Base-by-base conservation (phyloP, 176 grass and related monocot genomes). In the Hordeum marinum region DNA sequence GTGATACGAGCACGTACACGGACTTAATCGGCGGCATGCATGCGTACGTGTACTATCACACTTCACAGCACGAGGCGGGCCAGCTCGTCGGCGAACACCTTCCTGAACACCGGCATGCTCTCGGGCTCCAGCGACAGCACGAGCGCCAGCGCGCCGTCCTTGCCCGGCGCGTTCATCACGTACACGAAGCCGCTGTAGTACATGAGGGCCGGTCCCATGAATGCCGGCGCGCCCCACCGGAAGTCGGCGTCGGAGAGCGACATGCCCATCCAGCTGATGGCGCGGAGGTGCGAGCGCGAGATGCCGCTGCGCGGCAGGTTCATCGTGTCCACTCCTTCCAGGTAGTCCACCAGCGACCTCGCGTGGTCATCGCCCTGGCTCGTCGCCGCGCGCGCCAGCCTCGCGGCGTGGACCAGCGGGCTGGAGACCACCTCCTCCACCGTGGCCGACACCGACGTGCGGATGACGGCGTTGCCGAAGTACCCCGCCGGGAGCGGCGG, bases 211-310 rank as follows among this genome's bases (percentile, higher is more conserved):
- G 86, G 89, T 17, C 57, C 85, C 80, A 86, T 87, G 81, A 92
- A 92, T 65, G 34, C 77, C 20, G 88, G 88, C 73, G 82, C 42
- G 7, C 90, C 93, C 90, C 90, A 92, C 17, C 93, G 85, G 46
- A 95, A 90, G 55, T 95, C 80, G 3, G 90, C 74, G 10, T 85
- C 81, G 34, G 81, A 68, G 2, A 86, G 58, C 20, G 88, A 79
- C 85, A 95, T 86, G 32, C 90, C 82, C 63, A 92, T 36, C 90
- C 88, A 95, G 85, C 93, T 95, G 45, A 92, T 87, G 20, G 82
- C 90, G 3, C 85, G 88, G 41, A 92, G 72, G 35, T 88, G 75
- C 23, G 76, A 46, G 4, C n/a, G 41, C 9, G 85, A 78, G 63
- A 92, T 71, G n/a, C 85, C 79, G 18, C 43, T 77, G 23, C 75